Evolutionary conservation across 2,329 filamentous ascomycete genomes (phyloP).

Genomic region (Pseudocercospora ulei): DNA sequence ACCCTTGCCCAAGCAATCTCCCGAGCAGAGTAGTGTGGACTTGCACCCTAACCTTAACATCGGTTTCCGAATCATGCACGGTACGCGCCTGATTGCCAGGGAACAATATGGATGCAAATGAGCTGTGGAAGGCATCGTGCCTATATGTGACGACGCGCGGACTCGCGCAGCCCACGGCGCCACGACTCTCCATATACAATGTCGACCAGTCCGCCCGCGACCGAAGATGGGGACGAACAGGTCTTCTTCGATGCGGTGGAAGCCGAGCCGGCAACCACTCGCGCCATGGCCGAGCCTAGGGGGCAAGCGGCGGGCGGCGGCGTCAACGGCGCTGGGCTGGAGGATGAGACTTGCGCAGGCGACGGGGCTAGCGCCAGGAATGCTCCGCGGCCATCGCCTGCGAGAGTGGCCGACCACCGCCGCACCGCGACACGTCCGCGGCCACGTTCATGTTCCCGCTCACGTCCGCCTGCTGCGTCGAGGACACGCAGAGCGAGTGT

Average conservation of each 20-base stretch:
- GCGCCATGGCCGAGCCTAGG: slow-evolving; percentile 1
- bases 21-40: slow-evolving; percentile 5
- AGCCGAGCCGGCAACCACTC: slow-evolving; percentile 1
- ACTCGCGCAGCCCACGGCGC: slow-evolving; percentile 1
- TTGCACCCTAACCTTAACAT: slow-evolving; percentile 6
- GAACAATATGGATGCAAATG: slow-evolving; percentile 2
- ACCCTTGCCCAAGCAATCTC: slow-evolving; percentile 8
- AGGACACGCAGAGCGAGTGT: slow-evolving; percentile 5
- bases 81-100: slow-evolving; percentile 9
- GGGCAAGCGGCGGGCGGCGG: not conserved
- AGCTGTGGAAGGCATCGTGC: not conserved
- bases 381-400: slow-evolving; percentile 1
- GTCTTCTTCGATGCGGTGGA: slow-evolving; percentile 7
- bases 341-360: slow-evolving; percentile 7
- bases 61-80: slow-evolving; percentile 6
- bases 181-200: not conserved
- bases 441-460: not conserved
- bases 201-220: slow-evolving; percentile 8
- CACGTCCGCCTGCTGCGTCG: not conserved
- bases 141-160: not conserved
- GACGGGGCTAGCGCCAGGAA: slow-evolving; percentile 4
- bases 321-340: slow-evolving; percentile 6
- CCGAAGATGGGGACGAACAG: slow-evolving; percentile 7
- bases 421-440: not conserved
- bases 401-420: not conserved